phyloP scores from a whole-genome alignment of 2,329 filamentous ascomycete genomes.

The Cercospora sp. region DNA sequence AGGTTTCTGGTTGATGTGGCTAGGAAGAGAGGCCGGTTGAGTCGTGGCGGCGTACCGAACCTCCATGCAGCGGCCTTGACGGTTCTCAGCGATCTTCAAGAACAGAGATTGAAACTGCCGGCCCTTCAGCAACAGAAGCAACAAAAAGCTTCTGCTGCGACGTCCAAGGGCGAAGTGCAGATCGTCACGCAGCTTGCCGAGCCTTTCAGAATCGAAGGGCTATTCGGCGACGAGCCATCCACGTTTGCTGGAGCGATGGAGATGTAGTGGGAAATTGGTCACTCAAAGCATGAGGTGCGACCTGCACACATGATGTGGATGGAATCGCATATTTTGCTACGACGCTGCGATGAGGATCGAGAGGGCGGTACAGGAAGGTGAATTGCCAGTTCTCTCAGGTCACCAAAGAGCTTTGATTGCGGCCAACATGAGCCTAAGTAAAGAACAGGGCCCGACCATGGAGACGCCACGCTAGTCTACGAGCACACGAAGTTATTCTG shows the following conservation, averaged over 20 bases:
- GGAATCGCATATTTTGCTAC: background rate
- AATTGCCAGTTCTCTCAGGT: background rate
- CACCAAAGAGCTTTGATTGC: background rate
- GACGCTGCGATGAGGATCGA: background rate
- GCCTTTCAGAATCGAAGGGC: slow-evolving; percentile 90
- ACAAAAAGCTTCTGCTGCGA: slow-evolving; percentile 36
- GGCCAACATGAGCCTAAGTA: background rate
- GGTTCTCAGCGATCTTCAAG: slow-evolving; percentile 94
- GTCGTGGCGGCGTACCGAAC: slow-evolving; percentile 88
- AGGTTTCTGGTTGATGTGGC: slow-evolving; percentile 96
- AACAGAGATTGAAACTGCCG: slow-evolving; percentile 69
- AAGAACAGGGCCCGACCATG: background rate
- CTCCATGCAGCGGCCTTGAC: slow-evolving; percentile 83
- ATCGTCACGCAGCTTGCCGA: slow-evolving; percentile 91
- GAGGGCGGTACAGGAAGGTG: background rate
- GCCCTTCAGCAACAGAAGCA: slow-evolving; percentile 37
- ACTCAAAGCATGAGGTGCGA: background rate
- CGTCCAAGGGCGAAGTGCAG: slow-evolving; percentile 68
- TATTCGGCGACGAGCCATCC: slow-evolving; percentile 69
- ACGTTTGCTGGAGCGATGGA: slow-evolving; percentile 36
- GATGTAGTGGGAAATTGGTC: background rate
- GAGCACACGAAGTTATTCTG: background rate
- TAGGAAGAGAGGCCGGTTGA: slow-evolving; percentile 83
- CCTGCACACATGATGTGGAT: background rate
- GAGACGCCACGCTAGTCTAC: background rate